phyloP scores from a whole-genome alignment of 352 stramenopile genomes.

The Saprolegnia diclina region DNA sequence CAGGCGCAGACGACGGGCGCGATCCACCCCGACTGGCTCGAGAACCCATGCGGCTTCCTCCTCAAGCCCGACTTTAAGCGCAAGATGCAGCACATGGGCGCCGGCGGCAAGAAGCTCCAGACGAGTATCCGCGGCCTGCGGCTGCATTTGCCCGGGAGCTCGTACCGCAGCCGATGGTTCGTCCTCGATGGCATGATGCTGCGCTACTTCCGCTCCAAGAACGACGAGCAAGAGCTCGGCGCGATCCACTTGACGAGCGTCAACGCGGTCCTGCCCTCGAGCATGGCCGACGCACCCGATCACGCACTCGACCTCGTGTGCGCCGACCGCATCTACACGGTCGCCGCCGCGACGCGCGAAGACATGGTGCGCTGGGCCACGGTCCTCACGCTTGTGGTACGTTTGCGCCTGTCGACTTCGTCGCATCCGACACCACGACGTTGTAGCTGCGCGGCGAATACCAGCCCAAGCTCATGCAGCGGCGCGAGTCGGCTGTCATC shows the following conservation, averaged over 20 bases:
- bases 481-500: slow-evolving; percentile 81
- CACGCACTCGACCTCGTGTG: slow-evolving; percentile 82
- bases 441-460: slow-evolving; percentile 73
- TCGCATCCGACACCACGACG: not conserved
- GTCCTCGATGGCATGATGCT: slow-evolving; percentile 86
- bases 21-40: slow-evolving; percentile 85
- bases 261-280: slow-evolving; percentile 82
- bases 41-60: slow-evolving; percentile 84
- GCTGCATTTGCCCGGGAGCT: slow-evolving; percentile 70
- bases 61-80: slow-evolving; percentile 88
- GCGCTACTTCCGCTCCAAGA: slow-evolving; percentile 82
- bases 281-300: slow-evolving; percentile 78
- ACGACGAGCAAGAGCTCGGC: slow-evolving; percentile 83
- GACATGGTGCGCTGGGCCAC: slow-evolving; percentile 88
- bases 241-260: slow-evolving; percentile 82
- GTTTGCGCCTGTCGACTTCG: slow-evolving; percentile 12
- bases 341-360: slow-evolving; percentile 76
- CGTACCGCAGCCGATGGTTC: slow-evolving; percentile 81
- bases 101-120: slow-evolving; percentile 78
- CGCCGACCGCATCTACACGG: slow-evolving; percentile 83
- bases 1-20: slow-evolving; percentile 85
- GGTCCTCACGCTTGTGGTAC: slow-evolving; percentile 76
- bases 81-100: slow-evolving; percentile 75
- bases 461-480: slow-evolving; percentile 84
- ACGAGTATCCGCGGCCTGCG: slow-evolving; percentile 52